A percentile compares a stretch with the other conserved stretches of the same genome.
phyloP scores from a whole-genome alignment of 352 stramenopile genomes.

The Pythium dissotocum region DNA sequence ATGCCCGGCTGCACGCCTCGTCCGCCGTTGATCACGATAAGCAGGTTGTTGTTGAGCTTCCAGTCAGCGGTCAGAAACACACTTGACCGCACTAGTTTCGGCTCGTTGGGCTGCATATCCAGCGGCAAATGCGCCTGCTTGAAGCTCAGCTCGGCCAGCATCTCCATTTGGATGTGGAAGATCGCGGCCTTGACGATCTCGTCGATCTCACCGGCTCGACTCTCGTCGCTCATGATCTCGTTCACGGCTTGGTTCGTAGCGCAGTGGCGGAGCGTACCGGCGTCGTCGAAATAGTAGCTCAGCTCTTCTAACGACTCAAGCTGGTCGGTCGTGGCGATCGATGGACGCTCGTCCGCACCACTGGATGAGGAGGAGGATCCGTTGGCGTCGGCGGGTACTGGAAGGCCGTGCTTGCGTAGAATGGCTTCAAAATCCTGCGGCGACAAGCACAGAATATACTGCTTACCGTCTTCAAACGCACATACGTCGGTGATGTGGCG shows the following conservation, averaged over 20 bases:
- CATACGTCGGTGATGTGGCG: conserved; percentile 37
- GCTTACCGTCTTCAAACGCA: conserved; percentile 65
- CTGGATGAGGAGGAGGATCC: not conserved
- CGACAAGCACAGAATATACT: conserved; percentile 69
- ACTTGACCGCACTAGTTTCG: conserved; percentile 67
- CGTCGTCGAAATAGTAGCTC: conserved; percentile 77
- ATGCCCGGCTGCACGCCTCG: conserved; percentile 71
- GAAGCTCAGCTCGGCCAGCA: conserved; percentile 75
- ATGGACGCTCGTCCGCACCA: conserved; percentile 28
- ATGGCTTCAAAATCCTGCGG: conserved; percentile 35
- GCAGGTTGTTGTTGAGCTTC: conserved; percentile 52
- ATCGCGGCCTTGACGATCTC: conserved; percentile 83
- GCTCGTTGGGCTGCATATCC: conserved; percentile 54
- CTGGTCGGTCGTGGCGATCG: conserved; percentile 59
- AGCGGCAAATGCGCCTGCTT: conserved; percentile 72
- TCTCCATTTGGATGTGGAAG: conserved; percentile 86
- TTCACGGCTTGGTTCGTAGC: conserved; percentile 71
- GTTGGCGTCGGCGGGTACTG: conserved; percentile 23
- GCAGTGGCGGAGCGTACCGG: conserved; percentile 66
- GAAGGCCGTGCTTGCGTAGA: conserved; percentile 50
- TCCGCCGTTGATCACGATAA: conserved; percentile 73
- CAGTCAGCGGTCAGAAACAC: conserved; percentile 76
- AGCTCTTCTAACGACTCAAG: conserved; percentile 78
- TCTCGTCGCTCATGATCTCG: conserved; percentile 78
- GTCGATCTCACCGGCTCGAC: conserved; percentile 62